Evolutionary conservation across 306 rosid species (phyloP), one percentile per base, ranked within the genome.

Genomic region (Casuarina equisetifolia): DNA sequence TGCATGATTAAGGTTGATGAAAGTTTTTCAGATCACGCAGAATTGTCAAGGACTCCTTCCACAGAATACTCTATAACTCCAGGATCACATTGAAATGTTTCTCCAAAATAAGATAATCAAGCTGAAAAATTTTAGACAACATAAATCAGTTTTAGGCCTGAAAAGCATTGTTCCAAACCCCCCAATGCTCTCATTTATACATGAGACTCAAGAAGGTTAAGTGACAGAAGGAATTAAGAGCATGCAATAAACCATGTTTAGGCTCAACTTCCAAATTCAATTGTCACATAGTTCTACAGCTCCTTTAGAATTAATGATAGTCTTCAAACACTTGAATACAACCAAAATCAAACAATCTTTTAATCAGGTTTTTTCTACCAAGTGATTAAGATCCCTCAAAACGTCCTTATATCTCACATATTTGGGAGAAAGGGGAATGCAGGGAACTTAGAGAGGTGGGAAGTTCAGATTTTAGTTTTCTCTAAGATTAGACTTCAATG

Each of bases 331-430:
- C 69, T 58, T 17, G 5, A 51, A 51, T 74, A 38, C 49, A 78
- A 70, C 73, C 79, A 48, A 72, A 72, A 49, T 54, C 75, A 54
- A 45, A 55, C 57, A 74, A 25, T 25, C 51, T 62, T 45, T 72
- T 57, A 78, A 74, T 69, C 15, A 46, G 61, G 77, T 75, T 63
- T 76, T 70, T 50, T 82, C 54, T 83, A 79, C 80, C 86, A 79
- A 63, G 81, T 59, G 43, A 52, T 76, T 75, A 71, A 75, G 83
- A 83, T 46, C 70, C 78, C 75, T 48, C 78, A 79, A 32, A 74
- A 69, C 64, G 70, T 72, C 55, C 51, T 51, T 12, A 15, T 51
- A 17, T 13, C 4, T 51, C 55, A 51, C 13, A 17, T 15, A 51
- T 51, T 13, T 51, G n/a, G n/a, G 13, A 17, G 13, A 15, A 51